phyloP scores from a whole-genome alignment of 495 filamentous ascomycete species.

The Penicillium tannophilum region DNA sequence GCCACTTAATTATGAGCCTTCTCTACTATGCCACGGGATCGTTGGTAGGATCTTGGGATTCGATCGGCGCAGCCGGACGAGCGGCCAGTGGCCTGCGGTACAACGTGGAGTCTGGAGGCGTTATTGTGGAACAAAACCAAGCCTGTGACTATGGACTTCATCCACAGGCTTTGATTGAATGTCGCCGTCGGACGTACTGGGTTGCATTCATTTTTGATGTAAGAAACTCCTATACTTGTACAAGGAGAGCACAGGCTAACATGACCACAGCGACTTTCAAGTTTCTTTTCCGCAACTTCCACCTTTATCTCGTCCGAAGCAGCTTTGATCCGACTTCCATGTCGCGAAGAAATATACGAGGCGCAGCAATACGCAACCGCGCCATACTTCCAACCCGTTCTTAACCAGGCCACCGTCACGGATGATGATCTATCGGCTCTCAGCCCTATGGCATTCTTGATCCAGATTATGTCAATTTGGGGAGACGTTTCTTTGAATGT shows the following conservation, averaged over 20 bases:
- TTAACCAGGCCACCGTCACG: slow-evolving; percentile 30
- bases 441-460: slow-evolving; percentile 61
- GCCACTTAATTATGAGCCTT: slow-evolving; percentile 61
- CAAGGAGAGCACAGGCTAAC: slow-evolving; percentile 13
- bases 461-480: slow-evolving; percentile 64
- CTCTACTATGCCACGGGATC: slow-evolving; percentile 64
- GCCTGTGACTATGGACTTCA: slow-evolving; percentile 58
- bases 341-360: slow-evolving; percentile 59
- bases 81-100: slow-evolving; percentile 58
- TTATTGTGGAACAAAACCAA: slow-evolving; percentile 45
- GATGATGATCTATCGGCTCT: slow-evolving; percentile 37
- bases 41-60: slow-evolving; percentile 59
- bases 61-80: slow-evolving; percentile 58
- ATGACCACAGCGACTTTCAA: slow-evolving; percentile 52
- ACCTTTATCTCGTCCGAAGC: slow-evolving; percentile 52
- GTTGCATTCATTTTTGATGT: slow-evolving; percentile 63
- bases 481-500: slow-evolving; percentile 62
- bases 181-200: slow-evolving; percentile 69
- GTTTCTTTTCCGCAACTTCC: slow-evolving; percentile 52
- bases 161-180: slow-evolving; percentile 61
- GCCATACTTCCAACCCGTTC: slow-evolving; percentile 58
- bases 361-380: slow-evolving; percentile 51
- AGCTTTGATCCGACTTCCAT: slow-evolving; percentile 64
- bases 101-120: slow-evolving; percentile 60
- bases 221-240: slow-evolving; percentile 22